Evolutionary conservation across 1,139 yeast species (phyloP), one percentile per base, ranked within the genome.

Genomic region (Candida gigantensis): DNA sequence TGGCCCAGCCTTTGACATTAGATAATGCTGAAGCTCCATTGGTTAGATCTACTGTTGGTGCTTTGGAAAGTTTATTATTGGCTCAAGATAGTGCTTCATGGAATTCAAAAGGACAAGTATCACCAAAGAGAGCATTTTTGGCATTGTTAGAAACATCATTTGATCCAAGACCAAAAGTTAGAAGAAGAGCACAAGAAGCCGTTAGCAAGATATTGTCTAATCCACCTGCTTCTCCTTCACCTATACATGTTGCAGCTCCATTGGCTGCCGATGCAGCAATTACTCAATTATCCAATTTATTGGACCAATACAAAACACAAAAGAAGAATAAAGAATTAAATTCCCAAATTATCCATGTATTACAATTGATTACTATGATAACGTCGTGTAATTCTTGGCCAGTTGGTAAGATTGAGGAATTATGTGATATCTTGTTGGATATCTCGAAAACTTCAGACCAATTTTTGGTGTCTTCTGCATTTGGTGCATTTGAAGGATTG

Each of bases 171-270:
- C 98, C 99, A 23, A 94, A 94, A 55, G 95, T 94, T 9, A 80
- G 99, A 60, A 88, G 86, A 76, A 81, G 97, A 68, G 96, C 97
- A 2, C 86, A 84, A 50, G 98, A 92, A 41, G 86, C 97, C 2
- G 72, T 92, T 14, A 63, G 73, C 32, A 72, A 68, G 5, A 68
- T 92, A 21, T 66, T 92, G 45, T 46, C 64, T 4, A 73, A 74
- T 46, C 90, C 94, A 11, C 96, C 96, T 9, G 77, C 88, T 0
- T 84, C 90, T n/a, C 94, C 96, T 7, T 69, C 80, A 11, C 74
- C 82, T 6, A 81, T 77, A 31, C 97, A 90, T 57, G 83, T 87
- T 29, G 95, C 88, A 8, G 73, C 92, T 18, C 60, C 70, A 1
- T 55, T 79, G 35, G 80, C 89, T 45, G 87, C 90, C 4, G 90